Conservation (phyloP, 139 green algal genomes). For the Deuterostichococcus epilithicus region DNA sequence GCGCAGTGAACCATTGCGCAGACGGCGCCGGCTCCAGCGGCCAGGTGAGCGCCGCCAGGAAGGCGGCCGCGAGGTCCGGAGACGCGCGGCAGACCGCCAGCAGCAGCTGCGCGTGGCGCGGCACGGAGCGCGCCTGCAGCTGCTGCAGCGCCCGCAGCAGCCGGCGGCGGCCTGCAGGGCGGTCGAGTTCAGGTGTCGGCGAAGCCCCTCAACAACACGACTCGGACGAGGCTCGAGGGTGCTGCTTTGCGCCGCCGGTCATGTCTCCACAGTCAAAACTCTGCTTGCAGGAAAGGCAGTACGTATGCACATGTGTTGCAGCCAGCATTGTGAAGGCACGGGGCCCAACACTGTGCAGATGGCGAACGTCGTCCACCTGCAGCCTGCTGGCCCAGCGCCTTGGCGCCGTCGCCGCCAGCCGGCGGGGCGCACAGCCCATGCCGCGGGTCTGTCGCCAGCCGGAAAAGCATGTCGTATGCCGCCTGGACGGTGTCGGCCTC, state of each 20-base stretch:
- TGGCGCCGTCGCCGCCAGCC: no score
- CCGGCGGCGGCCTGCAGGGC: slow-evolving; percentile 10
- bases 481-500: background rate
- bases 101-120: slow-evolving; percentile 31
- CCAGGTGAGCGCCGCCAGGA: slow-evolving; percentile 33
- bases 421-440: background rate
- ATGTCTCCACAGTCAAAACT: no score
- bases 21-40: slow-evolving; percentile 40
- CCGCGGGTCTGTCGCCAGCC: background rate
- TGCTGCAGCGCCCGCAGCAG: slow-evolving; percentile 13
- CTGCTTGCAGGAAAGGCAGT: no score
- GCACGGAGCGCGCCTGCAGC: background rate
- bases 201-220: no score
- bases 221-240: no score
- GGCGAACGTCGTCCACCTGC: no score
- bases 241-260: no score
- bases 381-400: background rate
- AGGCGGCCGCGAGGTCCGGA: slow-evolving; percentile 42
- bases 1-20: slow-evolving; percentile 4
- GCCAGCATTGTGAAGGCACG: no score
- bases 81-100: slow-evolving; percentile 16
- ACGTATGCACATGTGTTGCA: no score
- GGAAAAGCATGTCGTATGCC: background rate
- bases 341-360: no score
- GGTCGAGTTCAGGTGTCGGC: background rate